Evolutionary conservation across 2,329 filamentous ascomycete species (phyloP).

Genomic region (Xylariaceae sp.): DNA sequence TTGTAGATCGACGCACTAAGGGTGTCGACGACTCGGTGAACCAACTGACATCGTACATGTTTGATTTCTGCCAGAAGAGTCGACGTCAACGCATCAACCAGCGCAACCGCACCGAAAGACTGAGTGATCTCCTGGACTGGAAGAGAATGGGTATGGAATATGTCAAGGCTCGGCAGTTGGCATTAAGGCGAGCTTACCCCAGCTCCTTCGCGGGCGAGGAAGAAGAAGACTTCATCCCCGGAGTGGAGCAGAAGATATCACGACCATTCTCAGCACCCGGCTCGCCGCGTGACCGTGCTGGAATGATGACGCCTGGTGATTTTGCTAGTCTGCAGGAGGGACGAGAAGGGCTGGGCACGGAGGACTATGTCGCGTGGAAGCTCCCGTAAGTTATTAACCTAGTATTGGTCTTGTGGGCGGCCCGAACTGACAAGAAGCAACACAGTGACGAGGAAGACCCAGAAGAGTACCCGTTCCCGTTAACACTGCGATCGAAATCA

Average conservation of each 20-base stretch:
- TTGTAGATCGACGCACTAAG: conserved; percentile 92
- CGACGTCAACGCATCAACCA: conserved; percentile 97
- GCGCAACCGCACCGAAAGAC: conserved; percentile 88
- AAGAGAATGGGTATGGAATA: conserved; percentile 99
- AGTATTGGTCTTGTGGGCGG: background rate
- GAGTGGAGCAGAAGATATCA: conserved; percentile 91
- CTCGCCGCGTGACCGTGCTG: conserved; percentile 80
- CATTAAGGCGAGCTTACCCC: conserved; percentile 86
- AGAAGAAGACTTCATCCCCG: conserved; percentile 84
- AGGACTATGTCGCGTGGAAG: conserved; percentile 98
- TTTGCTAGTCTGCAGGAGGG: conserved; percentile 96
- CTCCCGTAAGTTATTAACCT: conserved; percentile 68
- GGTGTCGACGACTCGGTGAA: conserved; percentile 97
- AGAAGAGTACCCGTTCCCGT: conserved; percentile 60
- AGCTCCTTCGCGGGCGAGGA: conserved; percentile 75
- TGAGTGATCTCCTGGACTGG: conserved; percentile 96
- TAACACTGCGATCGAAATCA: conserved; percentile 49
- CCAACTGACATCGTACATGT: conserved; percentile 88
- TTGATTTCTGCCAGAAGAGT: conserved; percentile 88
- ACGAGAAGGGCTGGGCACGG: conserved; percentile 84
- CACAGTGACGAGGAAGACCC: conserved; percentile 85
- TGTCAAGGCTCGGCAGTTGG: conserved; percentile 91
- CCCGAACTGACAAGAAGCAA: conserved; percentile 29
- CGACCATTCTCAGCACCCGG: conserved; percentile 90
- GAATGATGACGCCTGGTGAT: conserved; percentile 99